Evolutionary conservation across 805 yeast genomes (phyloP), one percentile per base, ranked within the genome.

Genomic region (Wickerhamiella domercqiae): DNA sequence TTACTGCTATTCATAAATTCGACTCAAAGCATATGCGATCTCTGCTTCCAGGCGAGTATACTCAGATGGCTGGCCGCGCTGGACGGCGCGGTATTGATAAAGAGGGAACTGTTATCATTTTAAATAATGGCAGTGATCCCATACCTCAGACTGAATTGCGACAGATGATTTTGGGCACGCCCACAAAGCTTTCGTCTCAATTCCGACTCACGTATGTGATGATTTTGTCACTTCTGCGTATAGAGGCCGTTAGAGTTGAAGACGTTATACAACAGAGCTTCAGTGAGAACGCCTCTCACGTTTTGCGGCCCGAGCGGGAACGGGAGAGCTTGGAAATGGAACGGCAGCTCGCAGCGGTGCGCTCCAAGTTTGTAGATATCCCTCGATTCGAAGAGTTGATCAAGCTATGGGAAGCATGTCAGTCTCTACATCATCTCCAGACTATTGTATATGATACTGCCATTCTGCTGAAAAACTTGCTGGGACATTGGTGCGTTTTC

Each of bases 51-150:
- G 98, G 98, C 38, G 98, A 90, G 56, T 90, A 87, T 55, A 90
- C 97, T 0, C 98, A 87, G 60, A 90, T 90, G 98, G 86, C 96
- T 0, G 98, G 98, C 32, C 71, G 98, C 58, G 98, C 98, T 0
- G 98, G 98, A 42, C 75, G 98, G 61, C 75, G 98, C 64, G 98
- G 98, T 25, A 62, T 90, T 46, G 98, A 90, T 62, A 62, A 74
- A 16, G 82, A 80, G 0, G 98, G 98, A 53, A 87, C 96, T 0
- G 98, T 90, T 9, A 83, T 90, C 44, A 73, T 86, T 5, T 83
- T 90, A 93, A 67, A 93, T 2, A 59, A 56, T 7, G 41, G 41
- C 22, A 50, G 49, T 7, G 55, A 52, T 15, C 21, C 35, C 15
- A 44, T 55, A 3, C 61, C 64, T 3, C 37, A 48, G 5, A 37